Conservation (phyloP, 2,329 filamentous ascomycete species). For the Aureobasidium zeae region DNA sequence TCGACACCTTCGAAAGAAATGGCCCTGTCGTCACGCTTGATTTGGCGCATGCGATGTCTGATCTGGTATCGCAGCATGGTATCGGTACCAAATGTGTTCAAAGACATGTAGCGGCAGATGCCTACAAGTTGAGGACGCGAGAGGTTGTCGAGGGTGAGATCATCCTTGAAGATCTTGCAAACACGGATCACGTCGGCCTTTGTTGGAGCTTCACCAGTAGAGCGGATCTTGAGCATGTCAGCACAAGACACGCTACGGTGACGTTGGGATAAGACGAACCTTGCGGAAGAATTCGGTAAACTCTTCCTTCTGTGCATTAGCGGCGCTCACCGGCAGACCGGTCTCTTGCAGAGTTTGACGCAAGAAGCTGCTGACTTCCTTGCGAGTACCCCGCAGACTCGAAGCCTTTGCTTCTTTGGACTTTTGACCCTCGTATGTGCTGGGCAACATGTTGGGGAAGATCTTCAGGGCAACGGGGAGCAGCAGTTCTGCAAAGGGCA, state of each 20-base stretch:
- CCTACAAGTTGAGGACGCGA: constrained; percentile 91
- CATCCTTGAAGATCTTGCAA: constrained; percentile 98
- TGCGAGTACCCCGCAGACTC: constrained; percentile 71
- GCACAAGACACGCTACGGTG: neutral
- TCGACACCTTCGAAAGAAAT: constrained; percentile 93
- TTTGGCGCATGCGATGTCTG: constrained; percentile 95
- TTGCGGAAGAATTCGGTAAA: constrained; percentile 97
- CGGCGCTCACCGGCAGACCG: constrained; percentile 76
- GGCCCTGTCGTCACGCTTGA: constrained; percentile 93
- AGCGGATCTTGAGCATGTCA: constrained; percentile 39
- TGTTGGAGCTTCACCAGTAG: constrained; percentile 82
- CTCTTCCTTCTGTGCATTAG: constrained; percentile 82
- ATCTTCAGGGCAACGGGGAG: constrained; percentile 85
- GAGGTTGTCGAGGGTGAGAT: constrained; percentile 92
- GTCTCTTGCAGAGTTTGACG: constrained; percentile 83
- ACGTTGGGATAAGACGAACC: constrained; percentile 37
- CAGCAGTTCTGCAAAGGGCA: constrained; percentile 89
- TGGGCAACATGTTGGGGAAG: constrained; percentile 95
- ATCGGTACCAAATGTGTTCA: constrained; percentile 94
- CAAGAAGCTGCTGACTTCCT: constrained; percentile 87
- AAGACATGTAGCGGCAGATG: constrained; percentile 97
- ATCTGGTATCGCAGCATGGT: constrained; percentile 96
- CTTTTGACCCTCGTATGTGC: constrained; percentile 89
- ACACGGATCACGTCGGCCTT: constrained; percentile 93
- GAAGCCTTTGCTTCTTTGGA: constrained; percentile 83